Conservation (phyloP, 306 rosid species). For the Pyrus communis region DNA sequence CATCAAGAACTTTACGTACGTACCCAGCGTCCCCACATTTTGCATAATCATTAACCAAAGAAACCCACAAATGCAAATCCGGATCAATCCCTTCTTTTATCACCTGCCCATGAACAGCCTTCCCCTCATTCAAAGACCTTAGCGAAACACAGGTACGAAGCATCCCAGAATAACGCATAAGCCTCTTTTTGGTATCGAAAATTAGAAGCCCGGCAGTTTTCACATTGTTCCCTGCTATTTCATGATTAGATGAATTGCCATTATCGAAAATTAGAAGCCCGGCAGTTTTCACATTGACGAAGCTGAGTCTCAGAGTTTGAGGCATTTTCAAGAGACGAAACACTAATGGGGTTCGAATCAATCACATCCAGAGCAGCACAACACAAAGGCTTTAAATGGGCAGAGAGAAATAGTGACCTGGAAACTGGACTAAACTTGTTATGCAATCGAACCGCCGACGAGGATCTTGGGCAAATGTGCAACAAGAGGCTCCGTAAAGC, state of each 20-base stretch:
- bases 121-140: slow-evolving; percentile 23
- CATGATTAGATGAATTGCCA: background rate
- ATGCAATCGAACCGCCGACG: slow-evolving; percentile 2
- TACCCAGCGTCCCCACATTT: slow-evolving; percentile 22
- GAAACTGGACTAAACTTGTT: slow-evolving; percentile 9
- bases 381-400: background rate
- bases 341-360: slow-evolving; percentile 5
- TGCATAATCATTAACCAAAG: slow-evolving; percentile 32
- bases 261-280: too few species aligned
- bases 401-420: slow-evolving; percentile 3
- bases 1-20: slow-evolving; percentile 27
- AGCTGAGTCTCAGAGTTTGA: background rate
- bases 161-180: slow-evolving; percentile 20
- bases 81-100: slow-evolving; percentile 23
- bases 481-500: slow-evolving; percentile 9
- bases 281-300: too few species aligned
- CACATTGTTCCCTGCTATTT: background rate
- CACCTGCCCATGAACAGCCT: slow-evolving; percentile 32
- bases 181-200: slow-evolving; percentile 14
- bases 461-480: slow-evolving; percentile 1
- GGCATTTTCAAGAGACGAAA: background rate
- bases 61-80: slow-evolving; percentile 35
- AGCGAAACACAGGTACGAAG: slow-evolving; percentile 22
- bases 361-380: background rate
- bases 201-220: background rate